Evolutionary conservation across 805 yeast species (phyloP).

Genomic region (Hanseniaspora meyeri): DNA sequence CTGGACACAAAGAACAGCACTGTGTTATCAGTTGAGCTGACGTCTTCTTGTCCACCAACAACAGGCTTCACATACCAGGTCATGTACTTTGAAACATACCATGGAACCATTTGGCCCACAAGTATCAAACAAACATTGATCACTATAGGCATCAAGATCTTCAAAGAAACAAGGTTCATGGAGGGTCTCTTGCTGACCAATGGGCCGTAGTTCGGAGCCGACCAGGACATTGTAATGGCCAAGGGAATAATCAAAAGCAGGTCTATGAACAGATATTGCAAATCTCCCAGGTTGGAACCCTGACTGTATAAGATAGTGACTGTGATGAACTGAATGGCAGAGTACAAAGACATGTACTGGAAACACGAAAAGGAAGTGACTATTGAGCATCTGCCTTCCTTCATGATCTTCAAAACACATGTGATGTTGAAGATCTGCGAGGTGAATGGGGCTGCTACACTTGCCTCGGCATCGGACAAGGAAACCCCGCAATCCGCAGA

Average conservation of each 20-base stretch:
- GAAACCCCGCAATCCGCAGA: conserved; percentile 97
- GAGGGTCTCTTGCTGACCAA: conserved; percentile 73
- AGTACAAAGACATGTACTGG: conserved; percentile 93
- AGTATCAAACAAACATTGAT: conserved; percentile 58
- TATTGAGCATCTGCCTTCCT: conserved; percentile 87
- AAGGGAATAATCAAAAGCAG: conserved; percentile 80
- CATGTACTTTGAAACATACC: conserved; percentile 46
- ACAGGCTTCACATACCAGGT: conserved; percentile 73
- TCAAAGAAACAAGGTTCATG: conserved; percentile 83
- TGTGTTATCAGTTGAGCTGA: conserved; percentile 82
- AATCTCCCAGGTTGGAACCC: conserved; percentile 91
- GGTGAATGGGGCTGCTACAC: conserved; percentile 97
- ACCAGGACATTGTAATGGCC: conserved; percentile 97
- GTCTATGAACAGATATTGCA: conserved; percentile 91
- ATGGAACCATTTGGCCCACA: conserved; percentile 53
- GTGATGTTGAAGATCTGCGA: conserved; percentile 80
- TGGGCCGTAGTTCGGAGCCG: conserved; percentile 47
- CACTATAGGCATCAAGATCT: conserved; percentile 70
- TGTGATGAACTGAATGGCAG: conserved; percentile 88
- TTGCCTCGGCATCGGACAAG: conserved; percentile 92
- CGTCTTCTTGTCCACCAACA: conserved; percentile 71
- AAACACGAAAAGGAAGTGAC: conserved; percentile 94
- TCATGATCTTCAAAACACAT: conserved; percentile 81
- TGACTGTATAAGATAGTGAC: conserved; percentile 73
- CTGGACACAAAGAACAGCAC: conserved; percentile 68